These are phyloP conservation scores for Penicillium arizonense DNA, from an alignment of 495 filamentous ascomycete species.

Conservation along the genomic window DNA sequence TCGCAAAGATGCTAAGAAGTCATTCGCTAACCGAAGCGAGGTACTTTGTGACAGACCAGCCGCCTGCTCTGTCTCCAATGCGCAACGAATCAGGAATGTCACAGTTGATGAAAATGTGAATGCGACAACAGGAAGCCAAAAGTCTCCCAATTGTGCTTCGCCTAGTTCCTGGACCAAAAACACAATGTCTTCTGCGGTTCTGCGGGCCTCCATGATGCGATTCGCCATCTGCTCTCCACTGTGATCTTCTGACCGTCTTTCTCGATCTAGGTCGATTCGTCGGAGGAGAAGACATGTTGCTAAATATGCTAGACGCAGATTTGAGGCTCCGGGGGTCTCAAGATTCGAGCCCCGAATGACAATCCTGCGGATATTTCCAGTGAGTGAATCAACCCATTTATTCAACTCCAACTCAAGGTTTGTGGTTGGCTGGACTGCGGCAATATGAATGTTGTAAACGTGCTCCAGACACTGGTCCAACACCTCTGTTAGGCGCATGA, in stretches of 20 bases:
- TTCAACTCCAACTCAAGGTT: conserved; percentile 21
- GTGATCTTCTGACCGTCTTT: background rate
- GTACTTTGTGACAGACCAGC: conserved; percentile 5
- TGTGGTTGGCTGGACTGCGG: conserved; percentile 3
- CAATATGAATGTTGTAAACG: conserved; percentile 23
- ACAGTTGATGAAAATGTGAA: conserved; percentile 30
- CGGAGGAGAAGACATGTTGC: conserved; percentile 27
- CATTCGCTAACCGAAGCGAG: conserved; percentile 16
- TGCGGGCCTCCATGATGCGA: conserved; percentile 8
- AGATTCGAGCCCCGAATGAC: conserved; percentile 14
- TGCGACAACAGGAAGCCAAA: conserved; percentile 34
- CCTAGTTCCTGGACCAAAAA: conserved; percentile 32
- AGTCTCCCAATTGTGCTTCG: conserved; percentile 22
- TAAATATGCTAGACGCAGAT: conserved; percentile 32
- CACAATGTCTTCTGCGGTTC: conserved; percentile 35
- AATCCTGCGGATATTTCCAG: conserved; percentile 20
- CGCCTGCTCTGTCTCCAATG: conserved; percentile 10
- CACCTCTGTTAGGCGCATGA: conserved; percentile 33
- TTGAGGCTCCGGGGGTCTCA: conserved; percentile 22
- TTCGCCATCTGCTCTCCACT: conserved; percentile 8
- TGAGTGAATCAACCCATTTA: conserved; percentile 21
- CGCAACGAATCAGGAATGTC: conserved; percentile 32
- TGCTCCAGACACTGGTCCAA: conserved; percentile 31
- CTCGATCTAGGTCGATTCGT: conserved; percentile 19
- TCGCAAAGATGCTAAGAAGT: conserved; percentile 7